Percentiles rank a stretch among this genome's conserved stretches.
Conservation (phyloP, 2,329 filamentous ascomycete species). For the Calonectria fujianensis region DNA sequence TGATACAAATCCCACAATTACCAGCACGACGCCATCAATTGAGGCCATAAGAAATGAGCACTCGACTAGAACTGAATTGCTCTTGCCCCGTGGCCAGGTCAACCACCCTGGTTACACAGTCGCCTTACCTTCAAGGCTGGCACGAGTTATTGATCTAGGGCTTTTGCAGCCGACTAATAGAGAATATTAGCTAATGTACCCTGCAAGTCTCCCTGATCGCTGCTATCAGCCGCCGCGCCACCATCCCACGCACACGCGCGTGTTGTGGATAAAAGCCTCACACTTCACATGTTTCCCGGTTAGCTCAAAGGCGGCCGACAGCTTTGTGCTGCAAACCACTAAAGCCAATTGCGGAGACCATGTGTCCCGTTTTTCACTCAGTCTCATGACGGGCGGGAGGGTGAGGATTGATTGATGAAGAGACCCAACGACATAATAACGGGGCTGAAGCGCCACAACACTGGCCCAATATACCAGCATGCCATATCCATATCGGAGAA, state of each 20-base stretch:
- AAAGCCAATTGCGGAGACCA: neutral
- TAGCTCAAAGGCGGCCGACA: neutral
- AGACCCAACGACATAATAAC: too few species aligned
- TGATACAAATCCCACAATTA: too few species aligned
- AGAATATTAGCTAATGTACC: conserved; percentile 16
- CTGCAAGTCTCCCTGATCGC: conserved; percentile 16
- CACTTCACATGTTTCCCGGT: conserved; percentile 2
- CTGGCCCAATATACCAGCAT: too few species aligned
- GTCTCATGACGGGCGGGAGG: neutral
- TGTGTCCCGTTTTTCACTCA: neutral
- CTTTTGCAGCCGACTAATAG: neutral
- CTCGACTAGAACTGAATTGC: too few species aligned
- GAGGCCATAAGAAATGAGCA: too few species aligned
- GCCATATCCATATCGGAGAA: neutral
- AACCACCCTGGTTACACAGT: neutral
- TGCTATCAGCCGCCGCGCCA: conserved; percentile 16
- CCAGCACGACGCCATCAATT: too few species aligned
- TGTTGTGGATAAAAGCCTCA: conserved; percentile 3
- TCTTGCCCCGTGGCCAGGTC: too few species aligned
- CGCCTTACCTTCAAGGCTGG: neutral
- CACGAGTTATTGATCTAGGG: neutral
- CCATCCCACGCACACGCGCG: conserved; percentile 7
- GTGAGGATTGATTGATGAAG: neutral
- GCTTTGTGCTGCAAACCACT: neutral
- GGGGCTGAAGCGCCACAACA: neutral